These are phyloP conservation scores for Monosporascus cannonballus DNA, from an alignment of 2,329 filamentous ascomycete species.

Conservation along the genomic window DNA sequence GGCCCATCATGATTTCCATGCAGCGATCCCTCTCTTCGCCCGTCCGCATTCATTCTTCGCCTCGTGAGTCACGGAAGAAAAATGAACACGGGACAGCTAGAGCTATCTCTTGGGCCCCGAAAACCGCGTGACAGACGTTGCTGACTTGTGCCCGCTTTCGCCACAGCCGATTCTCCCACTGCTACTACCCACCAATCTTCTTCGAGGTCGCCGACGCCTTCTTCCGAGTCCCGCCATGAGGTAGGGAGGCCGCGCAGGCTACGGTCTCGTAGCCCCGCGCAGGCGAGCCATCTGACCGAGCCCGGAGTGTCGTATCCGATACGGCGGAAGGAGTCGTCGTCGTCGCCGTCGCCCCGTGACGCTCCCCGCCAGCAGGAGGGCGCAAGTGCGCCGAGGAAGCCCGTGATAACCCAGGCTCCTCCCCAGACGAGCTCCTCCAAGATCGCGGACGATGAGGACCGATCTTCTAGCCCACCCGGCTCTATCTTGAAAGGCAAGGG, in stretches of 20 bases:
- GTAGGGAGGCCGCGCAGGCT: slow-evolving; percentile 43
- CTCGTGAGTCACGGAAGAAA: slow-evolving; percentile 45
- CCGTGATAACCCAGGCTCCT: slow-evolving; percentile 40
- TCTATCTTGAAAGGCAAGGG: slow-evolving; percentile 31
- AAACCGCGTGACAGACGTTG: slow-evolving; percentile 4
- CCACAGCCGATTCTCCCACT: slow-evolving; percentile 45
- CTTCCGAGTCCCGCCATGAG: slow-evolving; percentile 45
- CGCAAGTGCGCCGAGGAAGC: slow-evolving; percentile 37
- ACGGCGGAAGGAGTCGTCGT: slow-evolving; percentile 38
- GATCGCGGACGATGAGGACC: slow-evolving; percentile 14
- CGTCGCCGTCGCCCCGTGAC: slow-evolving; percentile 19
- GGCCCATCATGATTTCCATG: slow-evolving; percentile 55
- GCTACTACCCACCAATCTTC: slow-evolving; percentile 35
- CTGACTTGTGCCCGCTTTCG: slow-evolving; percentile 16
- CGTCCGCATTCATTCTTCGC: slow-evolving; percentile 50
- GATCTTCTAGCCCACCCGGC: slow-evolving; percentile 28
- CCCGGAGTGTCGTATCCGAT: slow-evolving; percentile 34
- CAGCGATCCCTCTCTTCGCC: slow-evolving; percentile 58
- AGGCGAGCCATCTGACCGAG: slow-evolving; percentile 37
- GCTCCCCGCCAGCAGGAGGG: slow-evolving; percentile 12
- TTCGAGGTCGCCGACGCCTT: slow-evolving; percentile 51
- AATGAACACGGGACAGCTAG: not conserved
- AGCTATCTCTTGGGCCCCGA: slow-evolving; percentile 7
- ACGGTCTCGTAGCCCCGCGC: slow-evolving; percentile 46
- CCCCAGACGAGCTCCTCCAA: slow-evolving; percentile 11